Evolutionary conservation across 2,329 filamentous ascomycete species (phyloP).

Genomic region (Colletotrichum paranaense): DNA sequence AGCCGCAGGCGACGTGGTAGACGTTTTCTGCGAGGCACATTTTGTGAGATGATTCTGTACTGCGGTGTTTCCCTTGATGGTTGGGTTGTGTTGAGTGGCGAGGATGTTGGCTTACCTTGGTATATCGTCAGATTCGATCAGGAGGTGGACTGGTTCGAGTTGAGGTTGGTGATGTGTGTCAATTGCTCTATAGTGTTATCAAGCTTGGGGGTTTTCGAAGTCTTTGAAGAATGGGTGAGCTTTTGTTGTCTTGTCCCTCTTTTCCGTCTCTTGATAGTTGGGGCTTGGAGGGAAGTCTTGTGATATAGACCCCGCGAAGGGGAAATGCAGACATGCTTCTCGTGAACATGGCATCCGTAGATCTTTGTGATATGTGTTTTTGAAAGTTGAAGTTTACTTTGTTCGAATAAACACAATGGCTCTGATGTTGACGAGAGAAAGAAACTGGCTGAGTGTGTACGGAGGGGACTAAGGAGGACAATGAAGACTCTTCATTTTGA

Average conservation of each 20-base stretch:
- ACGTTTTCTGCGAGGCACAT: slow-evolving; percentile 36
- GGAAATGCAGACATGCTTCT: not conserved
- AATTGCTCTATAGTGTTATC: not conserved
- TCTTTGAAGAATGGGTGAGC: not conserved
- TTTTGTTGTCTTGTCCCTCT: not conserved
- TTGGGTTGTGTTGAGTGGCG: no score
- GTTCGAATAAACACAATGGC: not conserved
- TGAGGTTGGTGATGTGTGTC: not conserved
- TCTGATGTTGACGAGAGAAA: not conserved
- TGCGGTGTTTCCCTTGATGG: no score
- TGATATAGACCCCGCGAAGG: not conserved
- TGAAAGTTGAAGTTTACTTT: not conserved
- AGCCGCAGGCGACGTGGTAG: slow-evolving; percentile 30
- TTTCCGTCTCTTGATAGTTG: not conserved
- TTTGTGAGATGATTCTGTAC: not conserved
- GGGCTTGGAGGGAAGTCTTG: not conserved
- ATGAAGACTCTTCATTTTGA: not conserved
- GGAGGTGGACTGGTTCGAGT: not conserved
- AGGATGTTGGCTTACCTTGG: not conserved
- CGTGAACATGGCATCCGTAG: not conserved
- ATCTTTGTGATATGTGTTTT: not conserved
- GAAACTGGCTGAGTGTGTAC: not conserved
- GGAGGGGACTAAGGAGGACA: not conserved
- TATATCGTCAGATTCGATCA: not conserved
- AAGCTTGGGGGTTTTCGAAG: not conserved